Evolutionary conservation across 1,139 yeast species (phyloP).

Genomic region (Geotrichum aggregatum): DNA sequence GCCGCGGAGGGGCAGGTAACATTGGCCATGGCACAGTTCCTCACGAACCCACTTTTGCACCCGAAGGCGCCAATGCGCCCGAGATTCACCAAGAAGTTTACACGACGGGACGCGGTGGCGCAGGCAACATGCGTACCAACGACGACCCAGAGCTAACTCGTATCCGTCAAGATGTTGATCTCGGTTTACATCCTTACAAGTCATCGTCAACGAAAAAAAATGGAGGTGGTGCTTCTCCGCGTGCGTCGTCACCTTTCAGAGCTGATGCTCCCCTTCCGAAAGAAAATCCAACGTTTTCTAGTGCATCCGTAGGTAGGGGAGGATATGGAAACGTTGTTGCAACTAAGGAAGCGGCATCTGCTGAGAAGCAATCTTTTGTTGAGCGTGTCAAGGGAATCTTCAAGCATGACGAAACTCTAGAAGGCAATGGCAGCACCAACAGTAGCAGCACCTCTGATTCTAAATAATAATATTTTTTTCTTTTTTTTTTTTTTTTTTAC

Average conservation of each 20-base stretch:
- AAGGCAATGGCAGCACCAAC: not conserved
- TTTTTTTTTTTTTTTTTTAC: not conserved
- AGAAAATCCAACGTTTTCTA: slow-evolving; percentile 27
- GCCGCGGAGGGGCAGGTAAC: slow-evolving; percentile 81
- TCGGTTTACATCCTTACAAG: slow-evolving; percentile 18
- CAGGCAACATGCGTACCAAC: slow-evolving; percentile 67
- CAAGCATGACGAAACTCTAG: not conserved
- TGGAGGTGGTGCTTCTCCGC: not conserved
- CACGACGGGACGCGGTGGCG: slow-evolving; percentile 79
- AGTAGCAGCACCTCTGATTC: not conserved
- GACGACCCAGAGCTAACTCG: slow-evolving; percentile 59
- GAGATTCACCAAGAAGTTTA: slow-evolving; percentile 52
- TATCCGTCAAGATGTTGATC: slow-evolving; percentile 67
- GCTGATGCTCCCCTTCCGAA: not conserved
- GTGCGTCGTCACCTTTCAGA: too few species aligned
- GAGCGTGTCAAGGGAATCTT: slow-evolving; percentile 23
- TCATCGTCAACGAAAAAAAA: not conserved
- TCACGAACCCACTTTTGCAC: slow-evolving; percentile 48
- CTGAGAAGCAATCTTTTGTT: slow-evolving; percentile 22
- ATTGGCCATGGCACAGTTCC: slow-evolving; percentile 46
- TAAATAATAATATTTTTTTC: too few species aligned
- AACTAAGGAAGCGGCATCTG: slow-evolving; percentile 24
- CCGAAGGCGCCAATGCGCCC: slow-evolving; percentile 51
- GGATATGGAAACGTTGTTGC: slow-evolving; percentile 41
- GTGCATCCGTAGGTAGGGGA: slow-evolving; percentile 40